Base-by-base conservation (phyloP, 768 basidiomycete species). In the Lepiota brunneoincarnata region DNA sequence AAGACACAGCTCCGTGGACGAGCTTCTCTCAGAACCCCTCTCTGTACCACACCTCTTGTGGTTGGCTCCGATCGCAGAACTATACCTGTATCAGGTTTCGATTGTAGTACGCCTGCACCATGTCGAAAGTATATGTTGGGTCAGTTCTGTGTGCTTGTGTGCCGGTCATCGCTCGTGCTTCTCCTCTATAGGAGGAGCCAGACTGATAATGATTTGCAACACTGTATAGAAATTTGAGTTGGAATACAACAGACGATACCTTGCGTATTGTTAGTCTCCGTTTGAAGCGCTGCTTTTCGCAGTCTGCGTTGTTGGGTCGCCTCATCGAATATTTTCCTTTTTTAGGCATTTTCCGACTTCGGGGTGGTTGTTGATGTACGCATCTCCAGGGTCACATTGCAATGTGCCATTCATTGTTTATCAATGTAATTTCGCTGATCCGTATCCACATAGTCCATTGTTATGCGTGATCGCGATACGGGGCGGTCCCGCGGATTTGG, bases 401-500 rank as follows among this genome's bases (percentile, higher is more conserved):
- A 36, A 42, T 51, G 42, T 45, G 38, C 20, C 20, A 46, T 23
- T 38, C 38, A 6, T 36, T 23, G 31, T n/a, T 31, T 54, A 17
- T n/a, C 31, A 28, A 40, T 48, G 5, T 23, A 6, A 5, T n/a
- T 1, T 31, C 15, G 18, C 53, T 54, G 39, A 54, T 54, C 24
- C 9, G 45, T 47, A 69, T 72, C 60, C n/a, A n/a, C n/a, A n/a
- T 72, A 97, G 93, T 90, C 89, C 63, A 93, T 96, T 75, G 93
- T 96, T 71, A 96, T 96, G 94, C 89, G 92, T 76, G 95, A 98
- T 76, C 92, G 94, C 68, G 96, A 97, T 68, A 98, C 96, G 61
- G 91, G 92, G 57, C 92, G 95, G 67, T 96, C 93, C 59, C 89
- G 95, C 68, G 95, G 95, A 66, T 98, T 98, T 70, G 95, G 95